Base-by-base conservation (phyloP, 2,329 filamentous ascomycete genomes). In the Xylariaceae sp. region DNA sequence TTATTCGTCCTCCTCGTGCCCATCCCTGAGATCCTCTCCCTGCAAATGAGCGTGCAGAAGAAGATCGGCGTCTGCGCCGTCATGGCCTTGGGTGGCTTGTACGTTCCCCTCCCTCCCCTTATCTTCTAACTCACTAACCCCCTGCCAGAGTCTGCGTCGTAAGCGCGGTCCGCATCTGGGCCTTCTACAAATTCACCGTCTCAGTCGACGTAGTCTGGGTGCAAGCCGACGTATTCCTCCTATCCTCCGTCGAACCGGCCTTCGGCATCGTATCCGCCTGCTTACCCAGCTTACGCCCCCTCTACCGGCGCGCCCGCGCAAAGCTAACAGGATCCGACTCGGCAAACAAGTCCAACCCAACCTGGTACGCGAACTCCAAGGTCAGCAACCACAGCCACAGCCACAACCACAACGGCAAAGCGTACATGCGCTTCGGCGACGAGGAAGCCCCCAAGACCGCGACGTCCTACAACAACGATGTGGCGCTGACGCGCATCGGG, bases 181-280 rank as follows among this genome's bases (percentile, higher is more conserved):
- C 67, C 15, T 64, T 72, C 39, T 61, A 60, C 53, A 55, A 58
- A 50, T 66, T 70, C 52, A 65, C 64, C 13, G 35, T 65, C 3
- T 57, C 62, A 51, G 18, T 52, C 3, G 67, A 72, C 53, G 23
- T 73, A 11, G 69, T 69, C 3, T 73, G 68, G 68, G 65, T 64
- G 13, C 64, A 70, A 51, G 67, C 65, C 47, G 61, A 68, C 17
- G 67, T 69, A 17, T 72, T 73, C 59, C 65, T 72, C 6, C 71
- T 73, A 67, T 73, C 72, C 6, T 70, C 66, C 42, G 63, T 73
- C 34, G 73, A 74, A 59, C 68, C 72, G 7, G 70, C 68, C 17
- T 66, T 72, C 9, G 73, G 71, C n/a, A 73, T 75, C 54, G 66
- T 75, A 9, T 73, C 70, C 34, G 73, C 72, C 11, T 74, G 73